phyloP scores from a whole-genome alignment of 2,329 filamentous ascomycete genomes.

The Ophiostoma ips region DNA sequence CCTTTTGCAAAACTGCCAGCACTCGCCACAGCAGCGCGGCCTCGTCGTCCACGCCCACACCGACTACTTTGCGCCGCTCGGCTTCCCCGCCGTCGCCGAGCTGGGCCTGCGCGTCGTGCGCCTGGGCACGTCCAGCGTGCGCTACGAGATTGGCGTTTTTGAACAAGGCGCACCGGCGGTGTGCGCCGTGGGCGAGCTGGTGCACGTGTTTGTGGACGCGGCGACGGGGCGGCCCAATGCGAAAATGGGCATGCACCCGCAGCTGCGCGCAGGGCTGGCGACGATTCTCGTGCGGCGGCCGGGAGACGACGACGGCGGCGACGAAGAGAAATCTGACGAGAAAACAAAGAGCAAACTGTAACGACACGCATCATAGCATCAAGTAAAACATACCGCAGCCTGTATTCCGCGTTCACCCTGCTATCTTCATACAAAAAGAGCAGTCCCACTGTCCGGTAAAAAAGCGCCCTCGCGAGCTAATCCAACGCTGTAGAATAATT shows the following conservation, averaged over 20 bases:
- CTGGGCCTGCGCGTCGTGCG: slow-evolving; percentile 70
- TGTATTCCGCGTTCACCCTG: no score
- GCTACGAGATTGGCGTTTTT: slow-evolving; percentile 82
- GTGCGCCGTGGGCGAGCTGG: slow-evolving; percentile 72
- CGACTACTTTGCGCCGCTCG: slow-evolving; percentile 70
- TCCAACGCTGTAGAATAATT: slow-evolving; percentile 3
- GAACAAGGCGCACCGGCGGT: slow-evolving; percentile 58
- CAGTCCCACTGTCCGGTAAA: no score
- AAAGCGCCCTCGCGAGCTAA: slow-evolving; percentile 6
- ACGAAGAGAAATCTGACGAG: neutral
- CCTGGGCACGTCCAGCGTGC: slow-evolving; percentile 74
- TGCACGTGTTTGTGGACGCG: slow-evolving; percentile 80
- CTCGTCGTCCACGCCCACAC: slow-evolving; percentile 77
- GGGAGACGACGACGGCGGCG: slow-evolving; percentile 6
- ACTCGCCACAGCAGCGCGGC: slow-evolving; percentile 58
- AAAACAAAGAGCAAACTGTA: slow-evolving; percentile 1
- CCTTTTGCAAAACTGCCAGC: slow-evolving; percentile 52
- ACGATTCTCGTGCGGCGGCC: slow-evolving; percentile 29
- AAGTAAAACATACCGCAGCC: no score
- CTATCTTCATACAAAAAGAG: no score
- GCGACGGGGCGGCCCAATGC: slow-evolving; percentile 52
- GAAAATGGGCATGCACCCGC: slow-evolving; percentile 44
- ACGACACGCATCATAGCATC: no score
- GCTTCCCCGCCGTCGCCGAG: slow-evolving; percentile 71
- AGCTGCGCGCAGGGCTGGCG: slow-evolving; percentile 44